Evolutionary conservation across 371 early-diverging fungal species (phyloP).

Genomic region (Saksenaea oblongispora): DNA sequence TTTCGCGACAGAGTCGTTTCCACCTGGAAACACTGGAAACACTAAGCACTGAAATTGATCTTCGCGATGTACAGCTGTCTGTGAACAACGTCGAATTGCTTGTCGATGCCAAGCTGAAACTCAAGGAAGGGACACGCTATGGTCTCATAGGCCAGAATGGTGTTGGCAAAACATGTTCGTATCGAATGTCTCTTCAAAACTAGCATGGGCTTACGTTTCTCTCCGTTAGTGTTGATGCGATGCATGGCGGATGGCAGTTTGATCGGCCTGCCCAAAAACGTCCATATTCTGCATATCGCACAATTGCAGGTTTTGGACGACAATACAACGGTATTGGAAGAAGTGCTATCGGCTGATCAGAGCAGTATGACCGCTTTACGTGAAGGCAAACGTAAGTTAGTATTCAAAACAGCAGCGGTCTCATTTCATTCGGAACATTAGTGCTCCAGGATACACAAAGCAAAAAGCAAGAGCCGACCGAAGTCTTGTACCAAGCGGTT

Average conservation of each 20-base stretch:
- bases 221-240: slow-evolving; percentile 64
- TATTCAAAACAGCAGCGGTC: too few relatives aligned
- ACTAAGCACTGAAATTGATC: slow-evolving; percentile 56
- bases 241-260: slow-evolving; percentile 72
- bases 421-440: not conserved
- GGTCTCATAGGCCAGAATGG: slow-evolving; percentile 90
- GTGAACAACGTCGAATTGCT: slow-evolving; percentile 64
- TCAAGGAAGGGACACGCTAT: slow-evolving; percentile 67
- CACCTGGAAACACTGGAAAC: slow-evolving; percentile 81
- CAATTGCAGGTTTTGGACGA: slow-evolving; percentile 63
- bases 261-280: slow-evolving; percentile 78
- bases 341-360: slow-evolving; percentile 74
- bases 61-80: slow-evolving; percentile 73
- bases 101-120: slow-evolving; percentile 63
- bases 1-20: slow-evolving; percentile 85
- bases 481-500: slow-evolving; percentile 29
- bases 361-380: slow-evolving; percentile 39
- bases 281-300: slow-evolving; percentile 79
- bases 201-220: not conserved
- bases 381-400: slow-evolving; percentile 35
- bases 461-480: slow-evolving; percentile 11
- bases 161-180: slow-evolving; percentile 81
- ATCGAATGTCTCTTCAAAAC: not conserved
- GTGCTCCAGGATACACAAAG: slow-evolving; percentile 48
- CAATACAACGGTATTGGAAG: slow-evolving; percentile 56